These are phyloP conservation scores for Beauveria medogensis DNA, from an alignment of 2,329 filamentous ascomycete genomes.

Conservation along the genomic window DNA sequence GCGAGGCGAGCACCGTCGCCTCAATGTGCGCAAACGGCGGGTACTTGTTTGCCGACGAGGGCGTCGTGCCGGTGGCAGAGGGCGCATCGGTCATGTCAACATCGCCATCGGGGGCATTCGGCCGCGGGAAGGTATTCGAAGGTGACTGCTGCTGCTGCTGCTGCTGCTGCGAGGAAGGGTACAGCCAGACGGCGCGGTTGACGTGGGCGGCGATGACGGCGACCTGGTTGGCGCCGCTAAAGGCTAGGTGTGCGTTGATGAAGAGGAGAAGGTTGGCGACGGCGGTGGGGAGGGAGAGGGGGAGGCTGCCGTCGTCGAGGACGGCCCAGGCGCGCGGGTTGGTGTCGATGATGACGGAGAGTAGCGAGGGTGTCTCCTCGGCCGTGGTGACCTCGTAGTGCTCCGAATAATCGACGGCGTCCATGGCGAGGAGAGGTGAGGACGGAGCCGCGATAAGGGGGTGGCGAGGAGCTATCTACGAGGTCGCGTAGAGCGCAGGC, in stretches of 20 bases:
- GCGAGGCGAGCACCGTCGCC: conserved; percentile 64
- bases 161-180: conserved; percentile 48
- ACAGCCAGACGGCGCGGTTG: conserved; percentile 81
- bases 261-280: conserved; percentile 89
- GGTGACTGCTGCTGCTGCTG: not conserved
- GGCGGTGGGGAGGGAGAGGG: conserved; percentile 75
- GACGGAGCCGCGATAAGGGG: not conserved
- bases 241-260: conserved; percentile 91
- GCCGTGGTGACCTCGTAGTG: conserved; percentile 50
- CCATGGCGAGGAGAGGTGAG: conserved; percentile 33
- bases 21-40: conserved; percentile 86
- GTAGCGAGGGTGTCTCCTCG: conserved; percentile 65
- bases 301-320: conserved; percentile 57
- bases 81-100: conserved; percentile 48
- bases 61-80: conserved; percentile 23
- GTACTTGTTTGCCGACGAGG: conserved; percentile 72
- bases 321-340: conserved; percentile 92
- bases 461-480: conserved; percentile 12
- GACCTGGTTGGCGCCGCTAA: conserved; percentile 88
- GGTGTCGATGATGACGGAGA: conserved; percentile 88
- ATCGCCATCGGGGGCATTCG: conserved; percentile 33
- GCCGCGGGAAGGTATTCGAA: conserved; percentile 1
- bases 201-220: conserved; percentile 85
- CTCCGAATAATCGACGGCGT: conserved; percentile 48
- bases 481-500: not conserved